Evolutionary conservation across 495 filamentous ascomycete genomes (phyloP).

Genomic region (Usnea hakonensis): DNA sequence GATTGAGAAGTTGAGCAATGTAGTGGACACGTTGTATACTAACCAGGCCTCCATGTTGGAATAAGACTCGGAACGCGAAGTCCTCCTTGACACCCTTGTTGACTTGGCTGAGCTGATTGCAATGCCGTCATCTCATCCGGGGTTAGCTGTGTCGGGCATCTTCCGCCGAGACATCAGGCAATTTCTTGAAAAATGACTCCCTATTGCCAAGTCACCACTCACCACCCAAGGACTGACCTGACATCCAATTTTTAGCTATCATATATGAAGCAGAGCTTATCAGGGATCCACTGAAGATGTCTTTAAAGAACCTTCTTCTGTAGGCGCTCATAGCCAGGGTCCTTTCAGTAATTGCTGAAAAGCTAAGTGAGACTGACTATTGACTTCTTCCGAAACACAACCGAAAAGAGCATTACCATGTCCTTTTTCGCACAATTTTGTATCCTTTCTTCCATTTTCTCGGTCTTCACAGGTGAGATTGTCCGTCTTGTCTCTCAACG

Average conservation of each 20-base stretch:
- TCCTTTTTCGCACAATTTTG: background rate
- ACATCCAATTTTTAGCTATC: background rate
- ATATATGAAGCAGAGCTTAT: background rate
- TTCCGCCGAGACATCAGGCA: background rate
- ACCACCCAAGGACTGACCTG: background rate
- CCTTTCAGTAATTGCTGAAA: background rate
- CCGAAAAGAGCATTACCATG: background rate
- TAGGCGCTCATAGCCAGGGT: background rate
- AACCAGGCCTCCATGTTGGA: constrained; percentile 95
- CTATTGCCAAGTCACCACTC: background rate
- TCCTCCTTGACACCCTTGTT: background rate
- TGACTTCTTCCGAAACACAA: background rate
- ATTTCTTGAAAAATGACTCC: background rate
- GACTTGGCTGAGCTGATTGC: background rate
- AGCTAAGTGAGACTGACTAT: background rate
- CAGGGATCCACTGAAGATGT: background rate
- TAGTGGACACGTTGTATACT: constrained; percentile 93
- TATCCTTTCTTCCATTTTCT: background rate
- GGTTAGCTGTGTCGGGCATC: background rate
- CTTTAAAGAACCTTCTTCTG: background rate
- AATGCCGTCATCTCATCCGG: background rate
- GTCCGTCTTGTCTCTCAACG: background rate
- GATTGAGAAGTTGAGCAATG: constrained; percentile 93
- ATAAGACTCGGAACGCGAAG: constrained; percentile 36
- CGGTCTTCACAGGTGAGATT: background rate